A percentile compares a stretch with the other conserved stretches of the same genome.
These are phyloP conservation scores for Hypsizygus marmoreus DNA, from an alignment of 768 basidiomycete species.

Conservation along the genomic window DNA sequence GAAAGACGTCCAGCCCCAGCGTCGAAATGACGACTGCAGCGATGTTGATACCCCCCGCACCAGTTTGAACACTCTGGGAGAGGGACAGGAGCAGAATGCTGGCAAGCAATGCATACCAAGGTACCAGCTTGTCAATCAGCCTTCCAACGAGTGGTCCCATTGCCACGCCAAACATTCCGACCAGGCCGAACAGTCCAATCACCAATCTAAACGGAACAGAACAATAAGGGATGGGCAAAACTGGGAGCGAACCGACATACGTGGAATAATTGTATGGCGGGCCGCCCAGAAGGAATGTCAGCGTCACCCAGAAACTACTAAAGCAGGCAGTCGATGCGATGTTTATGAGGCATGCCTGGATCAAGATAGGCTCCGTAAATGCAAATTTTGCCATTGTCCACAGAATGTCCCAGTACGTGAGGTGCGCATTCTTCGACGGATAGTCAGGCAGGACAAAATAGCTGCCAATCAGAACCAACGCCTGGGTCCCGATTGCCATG, in stretches of 20 bases:
- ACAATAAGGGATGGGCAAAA: background rate
- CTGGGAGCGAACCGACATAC: conserved; percentile 37
- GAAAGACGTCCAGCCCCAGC: conserved; percentile 71
- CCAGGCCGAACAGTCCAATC: conserved; percentile 75
- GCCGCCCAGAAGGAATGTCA: conserved; percentile 82
- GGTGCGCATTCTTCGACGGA: conserved; percentile 66
- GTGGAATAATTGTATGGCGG: conserved; percentile 77
- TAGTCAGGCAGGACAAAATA: conserved; percentile 81
- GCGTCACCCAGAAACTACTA: conserved; percentile 67
- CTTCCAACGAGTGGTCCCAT: conserved; percentile 71
- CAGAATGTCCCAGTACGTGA: conserved; percentile 70
- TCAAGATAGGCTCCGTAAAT: conserved; percentile 75
- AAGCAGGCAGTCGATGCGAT: conserved; percentile 62
- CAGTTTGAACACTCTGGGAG: conserved; percentile 66
- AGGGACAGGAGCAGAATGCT: conserved; percentile 47
- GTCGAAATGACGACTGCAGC: conserved; percentile 70
- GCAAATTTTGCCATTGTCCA: conserved; percentile 78
- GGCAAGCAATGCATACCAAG: conserved; percentile 75
- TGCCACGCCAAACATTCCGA: conserved; percentile 72
- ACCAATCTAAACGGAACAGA: conserved; percentile 32
- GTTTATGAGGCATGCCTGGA: conserved; percentile 68
- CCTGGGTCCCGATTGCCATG: conserved; percentile 73
- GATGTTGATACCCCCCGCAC: conserved; percentile 68
- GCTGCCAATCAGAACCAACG: conserved; percentile 53
- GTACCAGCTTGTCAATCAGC: conserved; percentile 67